A percentile compares a stretch with the other conserved stretches of the same genome.
Conservation (phyloP, 495 filamentous ascomycete species). For the Xylaria palmicola region DNA sequence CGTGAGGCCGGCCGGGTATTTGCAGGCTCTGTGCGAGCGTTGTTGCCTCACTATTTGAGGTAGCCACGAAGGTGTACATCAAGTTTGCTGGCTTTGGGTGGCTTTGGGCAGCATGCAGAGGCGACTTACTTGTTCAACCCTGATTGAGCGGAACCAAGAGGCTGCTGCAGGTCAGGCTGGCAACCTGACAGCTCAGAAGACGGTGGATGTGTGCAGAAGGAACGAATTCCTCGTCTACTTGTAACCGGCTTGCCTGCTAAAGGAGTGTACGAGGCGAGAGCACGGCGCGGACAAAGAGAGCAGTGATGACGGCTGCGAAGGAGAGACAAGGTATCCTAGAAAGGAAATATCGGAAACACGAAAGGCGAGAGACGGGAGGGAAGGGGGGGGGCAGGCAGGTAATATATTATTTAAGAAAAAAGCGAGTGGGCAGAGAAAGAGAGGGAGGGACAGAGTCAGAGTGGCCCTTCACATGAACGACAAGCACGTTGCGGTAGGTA, state of each 20-base stretch:
- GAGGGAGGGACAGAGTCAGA: slow-evolving; percentile 22
- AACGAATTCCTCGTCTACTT: slow-evolving; percentile 9
- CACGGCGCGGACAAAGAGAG: slow-evolving; percentile 14
- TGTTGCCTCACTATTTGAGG: slow-evolving; percentile 13
- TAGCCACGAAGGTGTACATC: slow-evolving; percentile 9
- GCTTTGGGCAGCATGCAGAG: slow-evolving; percentile 13
- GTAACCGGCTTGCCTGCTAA: slow-evolving; percentile 13
- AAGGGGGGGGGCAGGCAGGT: slow-evolving; percentile 8
- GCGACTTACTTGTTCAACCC: slow-evolving; percentile 31
- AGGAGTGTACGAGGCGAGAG: slow-evolving; percentile 2
- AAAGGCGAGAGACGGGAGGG: not conserved
- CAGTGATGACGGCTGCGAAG: not conserved
- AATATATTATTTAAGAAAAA: slow-evolving; percentile 12
- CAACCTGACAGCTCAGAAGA: slow-evolving; percentile 29
- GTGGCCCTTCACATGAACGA: slow-evolving; percentile 23
- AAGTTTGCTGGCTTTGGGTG: slow-evolving; percentile 10
- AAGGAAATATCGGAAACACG: not conserved
- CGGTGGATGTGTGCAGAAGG: slow-evolving; percentile 32
- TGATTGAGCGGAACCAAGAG: slow-evolving; percentile 32
- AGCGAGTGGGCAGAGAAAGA: not conserved
- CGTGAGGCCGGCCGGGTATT: slow-evolving; percentile 38
- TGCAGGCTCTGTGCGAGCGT: slow-evolving; percentile 17
- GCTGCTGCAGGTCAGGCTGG: slow-evolving; percentile 33
- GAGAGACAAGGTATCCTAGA: slow-evolving; percentile 9
- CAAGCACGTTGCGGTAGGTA: slow-evolving; percentile 16